Evolutionary conservation across 73 alveolate species (phyloP).

Genomic region (Paramecium caudatum): DNA sequence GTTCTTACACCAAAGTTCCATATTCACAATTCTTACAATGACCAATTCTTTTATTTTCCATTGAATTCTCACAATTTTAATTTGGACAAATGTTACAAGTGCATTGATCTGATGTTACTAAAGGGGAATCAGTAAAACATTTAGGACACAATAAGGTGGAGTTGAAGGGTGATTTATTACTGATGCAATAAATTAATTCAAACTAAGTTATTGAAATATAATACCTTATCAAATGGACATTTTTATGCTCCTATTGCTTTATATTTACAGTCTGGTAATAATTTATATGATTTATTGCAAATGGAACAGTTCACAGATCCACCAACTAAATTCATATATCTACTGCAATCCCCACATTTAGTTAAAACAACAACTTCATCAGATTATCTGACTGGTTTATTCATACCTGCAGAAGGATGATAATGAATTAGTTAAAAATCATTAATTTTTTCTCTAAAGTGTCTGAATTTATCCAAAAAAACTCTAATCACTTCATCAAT

Average conservation of each 20-base stretch:
- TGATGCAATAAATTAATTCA: slow-evolving; percentile 37
- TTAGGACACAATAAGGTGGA: slow-evolving; percentile 72
- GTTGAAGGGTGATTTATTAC: slow-evolving; percentile 59
- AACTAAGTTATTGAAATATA: not conserved
- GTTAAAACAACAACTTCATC: slow-evolving; percentile 43
- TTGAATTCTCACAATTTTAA: slow-evolving; percentile 60
- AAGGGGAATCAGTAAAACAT: slow-evolving; percentile 69
- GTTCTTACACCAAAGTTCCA: slow-evolving; percentile 70
- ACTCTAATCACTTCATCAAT: slow-evolving; percentile 92
- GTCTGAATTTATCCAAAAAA: slow-evolving; percentile 93
- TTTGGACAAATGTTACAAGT: slow-evolving; percentile 69
- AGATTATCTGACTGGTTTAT: slow-evolving; percentile 42
- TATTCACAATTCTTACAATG: slow-evolving; percentile 53
- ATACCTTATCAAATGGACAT: slow-evolving; percentile 74
- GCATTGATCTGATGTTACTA: slow-evolving; percentile 58
- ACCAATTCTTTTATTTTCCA: slow-evolving; percentile 41
- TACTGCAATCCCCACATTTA: slow-evolving; percentile 74
- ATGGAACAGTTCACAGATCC: slow-evolving; percentile 23
- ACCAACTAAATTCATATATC: slow-evolving; percentile 48
- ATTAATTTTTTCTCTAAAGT: slow-evolving; percentile 83
- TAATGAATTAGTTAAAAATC: not conserved
- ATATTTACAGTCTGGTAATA: slow-evolving; percentile 66
- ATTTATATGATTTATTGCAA: slow-evolving; percentile 38
- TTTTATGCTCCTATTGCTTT: slow-evolving; percentile 58
- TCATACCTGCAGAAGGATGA: not conserved